Conservation (phyloP, 2,329 filamentous ascomycete genomes). For the Colletotrichum gloeosporioides region DNA sequence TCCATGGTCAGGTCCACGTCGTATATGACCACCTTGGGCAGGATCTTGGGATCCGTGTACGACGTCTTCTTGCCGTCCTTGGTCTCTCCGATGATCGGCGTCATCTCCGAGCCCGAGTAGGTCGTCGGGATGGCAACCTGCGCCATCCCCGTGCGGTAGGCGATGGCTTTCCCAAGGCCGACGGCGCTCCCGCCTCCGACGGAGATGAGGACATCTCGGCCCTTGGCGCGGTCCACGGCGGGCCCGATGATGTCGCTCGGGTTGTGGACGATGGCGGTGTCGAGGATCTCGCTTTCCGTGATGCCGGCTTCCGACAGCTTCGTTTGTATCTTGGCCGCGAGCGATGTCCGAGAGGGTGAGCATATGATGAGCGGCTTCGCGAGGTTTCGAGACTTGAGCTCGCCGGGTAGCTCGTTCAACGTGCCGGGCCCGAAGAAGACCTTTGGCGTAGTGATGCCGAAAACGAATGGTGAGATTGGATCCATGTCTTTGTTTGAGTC, state of each 20-base stretch:
- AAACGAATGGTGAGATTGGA: neutral
- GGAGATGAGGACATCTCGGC: constrained; percentile 62
- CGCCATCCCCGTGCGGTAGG: constrained; percentile 55
- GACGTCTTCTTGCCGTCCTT: constrained; percentile 22
- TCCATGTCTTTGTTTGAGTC: neutral
- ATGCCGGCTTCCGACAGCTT: constrained; percentile 26
- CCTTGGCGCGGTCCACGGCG: constrained; percentile 31
- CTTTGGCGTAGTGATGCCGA: constrained; percentile 29
- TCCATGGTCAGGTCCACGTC: constrained; percentile 20
- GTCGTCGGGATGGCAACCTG: constrained; percentile 67
- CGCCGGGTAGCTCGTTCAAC: constrained; percentile 35
- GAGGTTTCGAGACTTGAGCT: constrained; percentile 36
- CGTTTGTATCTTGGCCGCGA: constrained; percentile 36
- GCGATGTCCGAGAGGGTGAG: constrained; percentile 40
- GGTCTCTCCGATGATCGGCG: constrained; percentile 37
- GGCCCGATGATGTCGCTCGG: constrained; percentile 31
- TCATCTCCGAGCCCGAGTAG: constrained; percentile 67
- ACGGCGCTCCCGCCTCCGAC: constrained; percentile 69
- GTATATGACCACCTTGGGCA: constrained; percentile 21
- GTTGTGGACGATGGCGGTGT: constrained; percentile 35
- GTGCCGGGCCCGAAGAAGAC: constrained; percentile 39
- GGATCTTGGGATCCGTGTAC: constrained; percentile 10
- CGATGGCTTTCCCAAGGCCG: constrained; percentile 61
- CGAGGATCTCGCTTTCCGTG: constrained; percentile 38
- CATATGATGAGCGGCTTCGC: constrained; percentile 41